Conservation (phyloP, 2,329 filamentous ascomycete genomes). For the Colletotrichum sp. region DNA sequence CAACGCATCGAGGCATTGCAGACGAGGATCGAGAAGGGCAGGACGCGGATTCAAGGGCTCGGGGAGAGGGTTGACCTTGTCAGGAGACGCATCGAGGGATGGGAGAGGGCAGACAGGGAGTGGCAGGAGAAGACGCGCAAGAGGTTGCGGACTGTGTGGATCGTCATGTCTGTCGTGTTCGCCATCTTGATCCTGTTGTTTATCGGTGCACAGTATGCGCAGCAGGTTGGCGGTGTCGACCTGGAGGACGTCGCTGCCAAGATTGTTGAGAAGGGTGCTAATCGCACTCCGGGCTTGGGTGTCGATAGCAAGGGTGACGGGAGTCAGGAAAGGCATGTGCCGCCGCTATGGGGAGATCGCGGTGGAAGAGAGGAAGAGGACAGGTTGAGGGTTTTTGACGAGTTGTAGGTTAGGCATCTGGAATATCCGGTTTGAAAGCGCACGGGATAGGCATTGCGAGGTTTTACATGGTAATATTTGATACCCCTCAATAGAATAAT, state of each 20-base stretch:
- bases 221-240: background rate
- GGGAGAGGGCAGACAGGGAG: conserved; percentile 70
- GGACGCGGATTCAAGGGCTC: conserved; percentile 63
- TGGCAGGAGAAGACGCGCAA: conserved; percentile 72
- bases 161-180: conserved; percentile 54
- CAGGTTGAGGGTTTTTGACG: conserved; percentile 48
- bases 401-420: conserved; percentile 38
- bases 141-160: conserved; percentile 68
- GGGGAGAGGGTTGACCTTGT: conserved; percentile 69
- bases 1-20: conserved; percentile 66
- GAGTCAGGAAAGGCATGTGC: conserved; percentile 23
- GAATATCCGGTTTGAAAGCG: background rate
- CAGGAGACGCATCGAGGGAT: conserved; percentile 66
- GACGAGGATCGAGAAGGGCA: conserved; percentile 63
- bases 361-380: conserved; percentile 34
- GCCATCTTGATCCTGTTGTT: conserved; percentile 54
- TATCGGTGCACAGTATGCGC: conserved; percentile 36
- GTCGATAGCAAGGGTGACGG: background rate
- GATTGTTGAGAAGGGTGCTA: background rate
- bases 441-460: background rate
- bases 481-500: conserved; percentile 1
- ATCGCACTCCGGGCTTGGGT: background rate
- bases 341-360: conserved; percentile 26
- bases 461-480: background rate
- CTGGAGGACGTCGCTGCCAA: background rate